Base-by-base conservation (phyloP, 257 asterid species). In the Petunia axillaris region DNA sequence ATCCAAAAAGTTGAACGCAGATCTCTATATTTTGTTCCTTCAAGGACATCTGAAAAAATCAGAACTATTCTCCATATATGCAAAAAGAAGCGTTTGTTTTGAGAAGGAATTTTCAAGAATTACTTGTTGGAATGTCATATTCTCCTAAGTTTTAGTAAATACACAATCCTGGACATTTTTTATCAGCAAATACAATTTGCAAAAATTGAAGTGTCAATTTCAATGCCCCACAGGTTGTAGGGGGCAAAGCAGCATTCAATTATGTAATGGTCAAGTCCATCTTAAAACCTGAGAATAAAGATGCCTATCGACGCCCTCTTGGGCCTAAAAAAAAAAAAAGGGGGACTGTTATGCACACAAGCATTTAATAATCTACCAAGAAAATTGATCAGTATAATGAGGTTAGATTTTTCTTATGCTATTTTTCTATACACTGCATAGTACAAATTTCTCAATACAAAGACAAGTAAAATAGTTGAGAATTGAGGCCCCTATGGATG, bases 251-350 rank as follows among this genome's bases (percentile, higher is more conserved):
- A 57, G 58, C 71, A 59, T 77, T 77, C 53, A 77, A 77, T 77
- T 59, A 35, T 59, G 55, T 63, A 77, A 58, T 77, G 66, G 71
- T 77, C 41, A 77, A 43, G 71, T 40, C 41, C 70, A 77, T 41
- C 71, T n/a, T 40, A 77, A 25, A 77, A 63, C 58, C 16, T 77
- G 80, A 77, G 71, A 77, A 77, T 59, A 77, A 58, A 41, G 59
- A 8, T 40, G 71, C 25, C 58, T 48, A 41, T 76, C 67, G 67
- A 46, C 70, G 40, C 38, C 11, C 53, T 36, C 25, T 55, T 76
- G 64, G 80, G 35, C 65, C 67, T 76, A 76, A 76, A 76, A 76
- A 53, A 25, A 25, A 25, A 25, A 25, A 25, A 25, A 25, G 25
- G n/a, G 55, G 80, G 68, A 41, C 70, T 76, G 16, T 39, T 39